Percentiles rank a stretch among this genome's conserved stretches.
phyloP scores from a whole-genome alignment of 805 yeast species.

The Pichia cabralensis region DNA sequence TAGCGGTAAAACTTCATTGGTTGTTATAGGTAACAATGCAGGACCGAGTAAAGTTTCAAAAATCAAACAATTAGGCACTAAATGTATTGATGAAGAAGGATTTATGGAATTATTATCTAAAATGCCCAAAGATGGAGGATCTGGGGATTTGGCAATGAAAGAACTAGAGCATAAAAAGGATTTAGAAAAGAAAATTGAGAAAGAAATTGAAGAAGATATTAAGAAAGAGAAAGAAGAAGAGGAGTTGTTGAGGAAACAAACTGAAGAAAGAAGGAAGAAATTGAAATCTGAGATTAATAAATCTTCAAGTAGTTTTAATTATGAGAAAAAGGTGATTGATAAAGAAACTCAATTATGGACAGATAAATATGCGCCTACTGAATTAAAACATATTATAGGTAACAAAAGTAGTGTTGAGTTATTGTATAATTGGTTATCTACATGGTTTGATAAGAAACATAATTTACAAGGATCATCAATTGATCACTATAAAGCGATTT shows the following conservation, averaged over 20 bases:
- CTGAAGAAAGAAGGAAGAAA: too few species aligned
- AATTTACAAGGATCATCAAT: conserved; percentile 47
- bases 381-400: conserved; percentile 75
- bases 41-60: conserved; percentile 90
- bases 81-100: conserved; percentile 82
- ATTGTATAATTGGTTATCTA: conserved; percentile 61
- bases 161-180: conserved; percentile 60
- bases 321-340: conserved; percentile 21
- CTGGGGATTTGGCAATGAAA: conserved; percentile 64
- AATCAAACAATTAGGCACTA: conserved; percentile 61
- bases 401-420: conserved; percentile 66
- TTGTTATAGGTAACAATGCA: conserved; percentile 90
- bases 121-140: conserved; percentile 92
- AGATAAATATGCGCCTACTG: conserved; percentile 79
- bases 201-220: conserved; percentile 31
- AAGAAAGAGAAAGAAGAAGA: conserved; percentile 18
- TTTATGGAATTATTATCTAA: conserved; percentile 59
- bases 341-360: conserved; percentile 66
- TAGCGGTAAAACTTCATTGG: conserved; percentile 75
- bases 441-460: conserved; percentile 59
- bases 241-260: too few species aligned
- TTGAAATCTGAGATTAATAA: conserved; percentile 5
- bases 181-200: conserved; percentile 48
- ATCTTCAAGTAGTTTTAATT: conserved; percentile 3
- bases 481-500: conserved; percentile 68